phyloP scores from a whole-genome alignment of 345 rosid genomes.

The Melaleuca quinquenervia region DNA sequence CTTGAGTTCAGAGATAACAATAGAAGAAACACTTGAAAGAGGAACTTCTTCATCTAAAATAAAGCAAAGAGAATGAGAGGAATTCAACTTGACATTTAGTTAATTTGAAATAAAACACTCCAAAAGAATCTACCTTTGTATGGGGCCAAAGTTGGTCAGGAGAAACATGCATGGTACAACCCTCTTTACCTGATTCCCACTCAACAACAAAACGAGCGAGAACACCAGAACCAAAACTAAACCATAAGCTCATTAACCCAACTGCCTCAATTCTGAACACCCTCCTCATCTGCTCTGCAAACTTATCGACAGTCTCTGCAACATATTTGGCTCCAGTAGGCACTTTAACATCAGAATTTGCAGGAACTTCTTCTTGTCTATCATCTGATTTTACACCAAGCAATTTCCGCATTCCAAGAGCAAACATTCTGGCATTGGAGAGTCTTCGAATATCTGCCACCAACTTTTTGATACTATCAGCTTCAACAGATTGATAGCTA shows the following conservation, averaged over 20 bases:
- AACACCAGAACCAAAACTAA: constrained; percentile 83
- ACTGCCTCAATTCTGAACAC: constrained; percentile 94
- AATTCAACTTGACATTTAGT: not conserved
- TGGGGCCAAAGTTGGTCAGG: constrained; percentile 99
- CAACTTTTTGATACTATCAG: constrained; percentile 80
- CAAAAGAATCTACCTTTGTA: constrained; percentile 53
- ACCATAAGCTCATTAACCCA: constrained; percentile 94
- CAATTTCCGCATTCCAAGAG: constrained; percentile 87
- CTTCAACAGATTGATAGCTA: constrained; percentile 87
- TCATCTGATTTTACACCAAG: constrained; percentile 89
- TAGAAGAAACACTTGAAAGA: not conserved
- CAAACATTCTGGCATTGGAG: constrained; percentile 88
- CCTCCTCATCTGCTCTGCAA: constrained; percentile 71
- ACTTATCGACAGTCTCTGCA: constrained; percentile 62
- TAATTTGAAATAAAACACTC: not conserved
- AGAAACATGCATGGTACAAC: constrained; percentile 99
- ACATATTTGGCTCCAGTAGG: constrained; percentile 49
- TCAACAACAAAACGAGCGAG: constrained; percentile 97
- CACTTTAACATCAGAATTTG: constrained; percentile 36
- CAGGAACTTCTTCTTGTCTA: constrained; percentile 47
- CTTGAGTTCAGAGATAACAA: not conserved
- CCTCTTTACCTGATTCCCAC: constrained; percentile 97
- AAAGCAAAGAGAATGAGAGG: not conserved
- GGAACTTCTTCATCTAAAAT: not conserved
- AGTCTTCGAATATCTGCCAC: constrained; percentile 93